Conservation (phyloP, 805 yeast genomes). For the Starmerella riodocensis region DNA sequence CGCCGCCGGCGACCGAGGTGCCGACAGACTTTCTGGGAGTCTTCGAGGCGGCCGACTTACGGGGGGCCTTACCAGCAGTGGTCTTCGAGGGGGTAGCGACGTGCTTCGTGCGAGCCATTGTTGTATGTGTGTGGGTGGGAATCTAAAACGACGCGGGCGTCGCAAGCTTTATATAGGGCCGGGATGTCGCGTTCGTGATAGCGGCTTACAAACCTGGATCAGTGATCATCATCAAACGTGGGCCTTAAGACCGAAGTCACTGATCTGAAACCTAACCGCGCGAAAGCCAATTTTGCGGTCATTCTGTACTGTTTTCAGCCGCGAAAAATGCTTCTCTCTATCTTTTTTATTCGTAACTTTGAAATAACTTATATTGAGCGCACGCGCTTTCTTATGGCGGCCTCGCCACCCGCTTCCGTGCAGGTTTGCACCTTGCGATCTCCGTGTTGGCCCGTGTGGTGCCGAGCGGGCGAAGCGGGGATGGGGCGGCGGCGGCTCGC, state of each 20-base stretch:
- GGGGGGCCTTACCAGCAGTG: constrained; percentile 87
- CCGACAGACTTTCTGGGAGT: constrained; percentile 86
- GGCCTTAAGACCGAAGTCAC: not conserved
- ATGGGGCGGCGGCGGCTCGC: no score
- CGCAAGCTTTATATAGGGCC: constrained; percentile 7
- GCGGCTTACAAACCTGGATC: constrained; percentile 1
- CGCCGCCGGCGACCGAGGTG: constrained; percentile 62
- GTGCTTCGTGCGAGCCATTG: constrained; percentile 39
- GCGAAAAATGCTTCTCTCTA: no score
- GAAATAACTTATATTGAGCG: no score
- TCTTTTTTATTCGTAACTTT: no score
- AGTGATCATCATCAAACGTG: constrained; percentile 1
- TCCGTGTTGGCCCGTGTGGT: no score
- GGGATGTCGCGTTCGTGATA: not conserved
- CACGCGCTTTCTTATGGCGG: no score
- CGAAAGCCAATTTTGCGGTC: no score
- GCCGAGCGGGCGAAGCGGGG: no score
- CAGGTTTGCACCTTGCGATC: no score
- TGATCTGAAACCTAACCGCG: constrained; percentile 1
- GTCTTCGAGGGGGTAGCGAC: constrained; percentile 66
- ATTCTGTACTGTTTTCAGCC: no score
- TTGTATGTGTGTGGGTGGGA: constrained; percentile 1
- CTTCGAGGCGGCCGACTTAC: constrained; percentile 82
- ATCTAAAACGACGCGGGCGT: not conserved
- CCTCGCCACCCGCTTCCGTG: no score